These are phyloP conservation scores for Theileria orientalis DNA, from an alignment of 169 alveolate genomes.

Conservation along the genomic window DNA sequence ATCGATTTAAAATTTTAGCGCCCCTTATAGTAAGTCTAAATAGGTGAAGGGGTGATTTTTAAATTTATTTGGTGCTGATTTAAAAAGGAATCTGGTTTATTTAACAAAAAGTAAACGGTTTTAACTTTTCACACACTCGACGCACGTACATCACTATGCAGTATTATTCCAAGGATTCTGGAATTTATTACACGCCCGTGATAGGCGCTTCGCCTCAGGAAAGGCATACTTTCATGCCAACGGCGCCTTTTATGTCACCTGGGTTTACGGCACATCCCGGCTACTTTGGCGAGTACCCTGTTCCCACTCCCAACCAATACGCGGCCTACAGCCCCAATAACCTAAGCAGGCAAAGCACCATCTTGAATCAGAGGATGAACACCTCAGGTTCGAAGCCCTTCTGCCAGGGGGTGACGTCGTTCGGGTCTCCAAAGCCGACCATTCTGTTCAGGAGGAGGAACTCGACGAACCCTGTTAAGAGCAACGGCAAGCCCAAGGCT, in stretches of 20 bases:
- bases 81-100: neutral
- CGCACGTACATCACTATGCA: no score
- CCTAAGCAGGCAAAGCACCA: neutral
- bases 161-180: neutral
- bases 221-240: slow-evolving; percentile 9
- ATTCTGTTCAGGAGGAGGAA: neutral
- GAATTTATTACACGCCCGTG: neutral
- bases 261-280: neutral
- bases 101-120: no score
- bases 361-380: neutral
- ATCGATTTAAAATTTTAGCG: no score
- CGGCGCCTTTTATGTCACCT: neutral
- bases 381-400: neutral
- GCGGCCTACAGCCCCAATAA: neutral
- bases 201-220: neutral
- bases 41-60: no score
- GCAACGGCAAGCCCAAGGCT: neutral
- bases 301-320: neutral
- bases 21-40: no score
- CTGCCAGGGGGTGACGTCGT: neutral
- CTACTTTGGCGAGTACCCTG: neutral
- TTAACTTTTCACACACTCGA: no score
- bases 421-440: neutral
- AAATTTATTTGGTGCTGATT: neutral
- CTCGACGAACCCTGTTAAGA: neutral